A percentile compares a stretch with the other conserved stretches of the same genome.
These are phyloP conservation scores for Corylus avellana DNA, from an alignment of 306 rosid genomes.

Conservation along the genomic window DNA sequence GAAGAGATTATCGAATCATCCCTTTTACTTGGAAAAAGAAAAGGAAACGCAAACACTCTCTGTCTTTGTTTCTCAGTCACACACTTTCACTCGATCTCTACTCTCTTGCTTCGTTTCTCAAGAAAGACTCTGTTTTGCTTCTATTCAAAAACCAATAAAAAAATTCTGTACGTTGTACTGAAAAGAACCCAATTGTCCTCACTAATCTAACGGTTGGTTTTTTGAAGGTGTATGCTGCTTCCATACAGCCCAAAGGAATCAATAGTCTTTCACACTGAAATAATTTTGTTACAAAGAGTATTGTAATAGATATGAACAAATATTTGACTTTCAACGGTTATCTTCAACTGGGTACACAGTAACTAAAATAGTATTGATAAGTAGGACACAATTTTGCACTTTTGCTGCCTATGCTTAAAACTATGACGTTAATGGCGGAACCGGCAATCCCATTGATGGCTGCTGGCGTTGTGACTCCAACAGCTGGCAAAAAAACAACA, in stretches of 20 bases:
- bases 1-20: too few species aligned
- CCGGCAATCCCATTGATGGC: constrained; percentile 94
- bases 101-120: neutral
- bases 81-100: too few species aligned
- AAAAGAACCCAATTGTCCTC: constrained; percentile 15
- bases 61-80: too few species aligned
- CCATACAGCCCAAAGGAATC: neutral
- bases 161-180: neutral
- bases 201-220: constrained; percentile 16
- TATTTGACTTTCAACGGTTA: neutral
- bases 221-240: constrained; percentile 1
- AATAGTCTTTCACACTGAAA: neutral
- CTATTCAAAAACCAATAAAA: constrained; percentile 13
- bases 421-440: constrained; percentile 49
- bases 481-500: constrained; percentile 76
- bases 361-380: neutral
- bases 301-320: neutral
- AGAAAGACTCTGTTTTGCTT: constrained; percentile 25
- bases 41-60: too few species aligned
- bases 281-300: neutral
- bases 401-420: neutral
- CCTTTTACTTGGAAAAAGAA: too few species aligned
- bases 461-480: constrained; percentile 96
- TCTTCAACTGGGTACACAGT: neutral
- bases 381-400: neutral